A percentile compares a stretch with the other conserved stretches of the same genome.
Conservation (phyloP, 305 asterid species). For the Plantago rigida region DNA sequence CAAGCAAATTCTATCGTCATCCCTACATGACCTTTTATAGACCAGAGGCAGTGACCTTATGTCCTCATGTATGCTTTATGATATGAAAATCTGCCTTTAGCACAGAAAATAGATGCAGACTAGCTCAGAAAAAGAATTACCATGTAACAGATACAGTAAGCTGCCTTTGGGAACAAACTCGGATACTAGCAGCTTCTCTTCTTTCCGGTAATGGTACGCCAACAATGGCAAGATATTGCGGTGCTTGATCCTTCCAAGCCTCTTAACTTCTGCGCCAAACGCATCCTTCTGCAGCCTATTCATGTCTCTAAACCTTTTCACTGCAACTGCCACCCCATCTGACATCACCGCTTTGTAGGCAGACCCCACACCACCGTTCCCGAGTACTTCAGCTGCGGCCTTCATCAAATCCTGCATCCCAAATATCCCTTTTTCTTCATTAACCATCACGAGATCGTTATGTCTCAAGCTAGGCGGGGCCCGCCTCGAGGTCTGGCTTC, state of each 20-base stretch:
- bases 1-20: too few species aligned
- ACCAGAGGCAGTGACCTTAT: too few species aligned
- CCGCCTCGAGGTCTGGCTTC: constrained; percentile 26
- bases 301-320: constrained; percentile 71
- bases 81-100: too few species aligned
- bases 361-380: constrained; percentile 74
- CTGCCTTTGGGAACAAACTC: constrained; percentile 66
- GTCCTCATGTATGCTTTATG: too few species aligned
- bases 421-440: constrained; percentile 56
- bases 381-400: constrained; percentile 93
- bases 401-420: constrained; percentile 81
- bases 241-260: constrained; percentile 52
- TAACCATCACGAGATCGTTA: constrained; percentile 51
- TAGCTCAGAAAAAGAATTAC: constrained; percentile 27
- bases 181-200: constrained; percentile 73
- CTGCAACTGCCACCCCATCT: constrained; percentile 65
- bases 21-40: too few species aligned
- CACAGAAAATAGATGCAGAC: background rate
- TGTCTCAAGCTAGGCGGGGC: constrained; percentile 12
- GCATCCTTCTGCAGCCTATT: constrained; percentile 53
- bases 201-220: constrained; percentile 77
- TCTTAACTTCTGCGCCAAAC: constrained; percentile 53
- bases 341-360: constrained; percentile 69
- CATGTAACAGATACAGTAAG: constrained; percentile 62
- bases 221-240: constrained; percentile 61